phyloP scores from a whole-genome alignment of 768 basidiomycete genomes.

The Pseudohyphozyma bogoriensis region DNA sequence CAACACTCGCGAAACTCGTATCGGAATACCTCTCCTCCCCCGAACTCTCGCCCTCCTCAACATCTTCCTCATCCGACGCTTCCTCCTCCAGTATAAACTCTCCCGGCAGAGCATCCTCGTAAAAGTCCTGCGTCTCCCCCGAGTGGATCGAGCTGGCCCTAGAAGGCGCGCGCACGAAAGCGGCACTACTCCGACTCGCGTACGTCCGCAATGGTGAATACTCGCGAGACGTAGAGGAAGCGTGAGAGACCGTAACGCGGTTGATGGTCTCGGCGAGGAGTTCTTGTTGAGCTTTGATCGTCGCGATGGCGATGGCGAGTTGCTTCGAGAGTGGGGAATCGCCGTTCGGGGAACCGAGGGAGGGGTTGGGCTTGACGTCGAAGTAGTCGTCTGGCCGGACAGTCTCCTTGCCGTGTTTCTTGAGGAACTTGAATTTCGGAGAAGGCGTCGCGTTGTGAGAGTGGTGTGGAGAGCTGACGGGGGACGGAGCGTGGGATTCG shows the following conservation, averaged over 20 bases:
- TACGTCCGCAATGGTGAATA: background rate
- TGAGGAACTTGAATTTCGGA: slow-evolving; percentile 5
- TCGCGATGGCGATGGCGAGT: background rate
- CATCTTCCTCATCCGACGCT: slow-evolving; percentile 5
- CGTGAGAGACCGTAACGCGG: background rate
- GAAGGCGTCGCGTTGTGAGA: background rate
- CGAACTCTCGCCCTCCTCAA: background rate
- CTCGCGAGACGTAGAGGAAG: background rate
- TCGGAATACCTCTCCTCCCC: background rate
- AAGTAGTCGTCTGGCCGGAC: slow-evolving; percentile 4
- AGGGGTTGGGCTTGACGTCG: background rate
- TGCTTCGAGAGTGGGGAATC: background rate
- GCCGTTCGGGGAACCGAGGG: background rate
- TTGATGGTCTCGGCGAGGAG: background rate
- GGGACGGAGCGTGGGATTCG: background rate
- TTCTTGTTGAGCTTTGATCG: background rate
- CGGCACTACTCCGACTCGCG: slow-evolving; percentile 1
- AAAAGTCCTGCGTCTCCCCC: slow-evolving; percentile 4
- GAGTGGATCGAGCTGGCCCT: slow-evolving; percentile 13
- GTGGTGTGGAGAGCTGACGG: background rate
- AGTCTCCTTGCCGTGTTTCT: background rate
- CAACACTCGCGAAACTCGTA: background rate
- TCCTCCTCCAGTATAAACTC: slow-evolving; percentile 22
- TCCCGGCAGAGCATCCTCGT: slow-evolving; percentile 16
- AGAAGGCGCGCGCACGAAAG: background rate